These are phyloP conservation scores for Ophiostoma australiae DNA, from an alignment of 2,329 filamentous ascomycete genomes.

Conservation along the genomic window DNA sequence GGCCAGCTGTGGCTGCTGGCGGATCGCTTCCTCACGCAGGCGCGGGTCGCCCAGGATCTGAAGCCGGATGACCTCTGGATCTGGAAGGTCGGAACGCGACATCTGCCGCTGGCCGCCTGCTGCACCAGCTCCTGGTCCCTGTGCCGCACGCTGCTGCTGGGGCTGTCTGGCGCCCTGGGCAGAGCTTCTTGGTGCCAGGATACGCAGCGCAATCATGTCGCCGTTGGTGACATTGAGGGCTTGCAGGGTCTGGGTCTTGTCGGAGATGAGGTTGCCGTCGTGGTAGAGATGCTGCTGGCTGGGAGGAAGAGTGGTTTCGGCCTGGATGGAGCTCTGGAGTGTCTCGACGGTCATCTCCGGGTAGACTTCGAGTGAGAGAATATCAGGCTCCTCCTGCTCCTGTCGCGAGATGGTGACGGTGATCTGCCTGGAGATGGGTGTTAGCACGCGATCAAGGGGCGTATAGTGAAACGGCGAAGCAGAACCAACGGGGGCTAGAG, in stretches of 20 bases:
- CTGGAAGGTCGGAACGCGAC: constrained; percentile 39
- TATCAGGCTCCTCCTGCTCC: constrained; percentile 64
- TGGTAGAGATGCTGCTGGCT: constrained; percentile 79
- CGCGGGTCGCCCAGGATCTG: constrained; percentile 75
- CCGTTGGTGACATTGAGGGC: constrained; percentile 77
- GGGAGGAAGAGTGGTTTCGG: constrained; percentile 70
- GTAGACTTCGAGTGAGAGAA: constrained; percentile 77
- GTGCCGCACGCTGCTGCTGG: constrained; percentile 32
- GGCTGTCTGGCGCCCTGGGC: constrained; percentile 37
- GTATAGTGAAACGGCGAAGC: background rate
- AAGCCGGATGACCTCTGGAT: constrained; percentile 77
- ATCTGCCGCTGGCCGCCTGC: constrained; percentile 28
- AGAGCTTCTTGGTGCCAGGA: constrained; percentile 45
- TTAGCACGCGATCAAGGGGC: background rate
- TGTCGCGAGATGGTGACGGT: constrained; percentile 79
- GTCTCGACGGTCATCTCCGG: constrained; percentile 77
- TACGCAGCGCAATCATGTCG: constrained; percentile 87
- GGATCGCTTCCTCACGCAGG: constrained; percentile 64
- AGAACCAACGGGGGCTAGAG: background rate
- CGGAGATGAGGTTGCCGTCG: constrained; percentile 74
- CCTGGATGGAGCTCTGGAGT: constrained; percentile 82
- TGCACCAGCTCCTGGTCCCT: constrained; percentile 30
- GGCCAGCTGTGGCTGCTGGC: constrained; percentile 71
- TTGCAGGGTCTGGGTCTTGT: constrained; percentile 75
- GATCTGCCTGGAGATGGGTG: constrained; percentile 60